Evolutionary conservation across 345 rosid species (phyloP).

Genomic region (Firmiana major): DNA sequence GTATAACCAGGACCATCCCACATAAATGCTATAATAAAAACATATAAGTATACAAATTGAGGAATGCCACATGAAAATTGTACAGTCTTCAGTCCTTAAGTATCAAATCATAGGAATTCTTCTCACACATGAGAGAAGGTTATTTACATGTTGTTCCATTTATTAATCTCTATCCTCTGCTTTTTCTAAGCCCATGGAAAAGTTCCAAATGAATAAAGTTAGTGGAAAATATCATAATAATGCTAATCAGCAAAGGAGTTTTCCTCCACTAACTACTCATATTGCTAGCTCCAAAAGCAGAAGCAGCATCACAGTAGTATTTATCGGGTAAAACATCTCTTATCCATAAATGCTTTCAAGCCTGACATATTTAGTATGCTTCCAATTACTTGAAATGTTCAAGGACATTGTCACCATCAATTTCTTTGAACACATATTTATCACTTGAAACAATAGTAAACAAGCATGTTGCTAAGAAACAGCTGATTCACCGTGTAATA

Average conservation of each 20-base stretch:
- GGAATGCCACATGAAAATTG: background rate
- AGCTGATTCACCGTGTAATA: background rate
- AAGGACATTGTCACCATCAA: background rate
- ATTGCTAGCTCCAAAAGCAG: background rate
- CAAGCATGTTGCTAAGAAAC: background rate
- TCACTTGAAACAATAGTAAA: constrained; percentile 4
- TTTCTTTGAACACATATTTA: background rate
- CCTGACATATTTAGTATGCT: background rate
- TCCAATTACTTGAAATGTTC: background rate
- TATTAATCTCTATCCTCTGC: background rate
- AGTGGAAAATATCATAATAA: background rate
- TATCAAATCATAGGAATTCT: background rate
- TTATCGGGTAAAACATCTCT: background rate
- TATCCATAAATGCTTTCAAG: background rate
- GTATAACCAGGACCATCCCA: background rate
- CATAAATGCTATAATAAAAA: background rate
- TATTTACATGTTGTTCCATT: background rate
- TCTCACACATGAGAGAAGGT: background rate
- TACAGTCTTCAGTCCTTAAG: constrained; percentile 2
- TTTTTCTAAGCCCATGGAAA: background rate
- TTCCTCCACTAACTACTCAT: background rate
- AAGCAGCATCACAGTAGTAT: background rate
- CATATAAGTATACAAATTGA: background rate
- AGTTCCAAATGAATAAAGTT: background rate
- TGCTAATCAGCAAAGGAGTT: background rate